Conservation (phyloP, 1,139 yeast genomes). For the Suhomyces panamericanus region DNA sequence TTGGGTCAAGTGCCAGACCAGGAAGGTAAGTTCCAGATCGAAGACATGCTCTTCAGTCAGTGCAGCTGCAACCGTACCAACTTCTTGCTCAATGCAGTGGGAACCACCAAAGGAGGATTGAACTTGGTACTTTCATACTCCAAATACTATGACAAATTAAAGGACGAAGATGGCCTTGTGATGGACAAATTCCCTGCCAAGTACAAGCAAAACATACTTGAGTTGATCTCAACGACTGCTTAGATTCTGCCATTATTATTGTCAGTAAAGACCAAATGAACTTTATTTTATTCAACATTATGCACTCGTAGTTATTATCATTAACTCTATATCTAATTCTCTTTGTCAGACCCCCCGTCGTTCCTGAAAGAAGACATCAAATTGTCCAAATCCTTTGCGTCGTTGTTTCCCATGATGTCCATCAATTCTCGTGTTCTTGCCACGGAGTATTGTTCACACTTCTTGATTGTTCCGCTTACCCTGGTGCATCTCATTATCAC, state of each 20-base stretch:
- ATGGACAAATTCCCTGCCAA: neutral
- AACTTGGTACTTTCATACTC: neutral
- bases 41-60: neutral
- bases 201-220: neutral
- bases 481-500: conserved; percentile 65
- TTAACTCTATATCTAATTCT: neutral
- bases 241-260: neutral
- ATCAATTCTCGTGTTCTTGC: conserved; percentile 42
- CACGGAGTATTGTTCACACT: conserved; percentile 70
- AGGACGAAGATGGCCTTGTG: neutral
- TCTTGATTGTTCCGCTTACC: conserved; percentile 86
- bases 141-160: neutral
- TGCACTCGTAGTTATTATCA: too few relatives aligned
- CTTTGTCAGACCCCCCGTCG: conserved; percentile 3
- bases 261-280: too few relatives aligned
- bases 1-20: neutral
- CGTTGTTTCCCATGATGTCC: conserved; percentile 28
- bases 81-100: neutral
- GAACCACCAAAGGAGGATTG: neutral
- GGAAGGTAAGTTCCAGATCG: neutral
- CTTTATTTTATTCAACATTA: too few relatives aligned
- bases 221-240: too few relatives aligned
- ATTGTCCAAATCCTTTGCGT: conserved; percentile 11
- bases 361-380: conserved; percentile 15
- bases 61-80: neutral